Conservation (phyloP, 2,329 filamentous ascomycete genomes). For the Xylariaceae sp. region DNA sequence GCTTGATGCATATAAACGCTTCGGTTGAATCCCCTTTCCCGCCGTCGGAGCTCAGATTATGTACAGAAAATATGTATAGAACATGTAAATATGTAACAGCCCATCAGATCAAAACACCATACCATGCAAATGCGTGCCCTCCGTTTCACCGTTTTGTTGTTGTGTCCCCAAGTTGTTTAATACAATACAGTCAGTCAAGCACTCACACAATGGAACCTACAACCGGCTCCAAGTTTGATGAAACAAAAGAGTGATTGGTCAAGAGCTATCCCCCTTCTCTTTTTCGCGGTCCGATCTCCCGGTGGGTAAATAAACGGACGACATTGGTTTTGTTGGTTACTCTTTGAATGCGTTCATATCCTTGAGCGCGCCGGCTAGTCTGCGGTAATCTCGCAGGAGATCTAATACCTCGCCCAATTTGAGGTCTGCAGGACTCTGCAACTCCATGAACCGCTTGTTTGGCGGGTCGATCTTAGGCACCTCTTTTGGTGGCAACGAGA, state of each 20-base stretch:
- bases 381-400: conserved; percentile 67
- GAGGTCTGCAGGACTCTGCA: conserved; percentile 64
- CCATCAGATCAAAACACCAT: too few relatives aligned
- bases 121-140: too few relatives aligned
- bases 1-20: too few relatives aligned
- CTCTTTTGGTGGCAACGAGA: conserved; percentile 50
- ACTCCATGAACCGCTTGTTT: conserved; percentile 66
- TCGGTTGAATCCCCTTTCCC: too few relatives aligned
- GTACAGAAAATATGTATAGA: too few relatives aligned
- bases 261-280: background rate
- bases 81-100: too few relatives aligned
- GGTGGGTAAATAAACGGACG: background rate
- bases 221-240: background rate
- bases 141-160: background rate
- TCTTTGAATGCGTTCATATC: conserved; percentile 56
- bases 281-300: background rate
- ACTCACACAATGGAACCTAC: background rate
- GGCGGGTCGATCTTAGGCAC: conserved; percentile 57
- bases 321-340: conserved; percentile 4
- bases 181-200: background rate
- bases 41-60: too few relatives aligned
- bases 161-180: background rate
- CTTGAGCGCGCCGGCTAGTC: conserved; percentile 60
- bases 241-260: background rate
- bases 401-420: conserved; percentile 68